Percentiles rank a stretch among this genome's conserved stretches.
These are phyloP conservation scores for Excoecaria agallocha DNA, from an alignment of 345 rosid species.

Conservation along the genomic window DNA sequence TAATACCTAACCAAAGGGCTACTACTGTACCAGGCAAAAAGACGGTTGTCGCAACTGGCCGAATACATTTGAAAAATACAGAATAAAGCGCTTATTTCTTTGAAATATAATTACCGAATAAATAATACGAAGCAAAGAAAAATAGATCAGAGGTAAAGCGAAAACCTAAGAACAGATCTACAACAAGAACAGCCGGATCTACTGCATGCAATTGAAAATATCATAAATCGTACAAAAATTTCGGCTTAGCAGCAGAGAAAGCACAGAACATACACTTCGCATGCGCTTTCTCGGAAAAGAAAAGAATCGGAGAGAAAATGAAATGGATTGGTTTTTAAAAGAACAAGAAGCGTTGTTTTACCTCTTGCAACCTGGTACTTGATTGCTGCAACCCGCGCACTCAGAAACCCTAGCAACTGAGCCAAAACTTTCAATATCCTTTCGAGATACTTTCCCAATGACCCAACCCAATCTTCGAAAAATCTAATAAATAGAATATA, in stretches of 20 bases:
- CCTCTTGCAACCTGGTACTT: neutral
- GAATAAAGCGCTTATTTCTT: neutral
- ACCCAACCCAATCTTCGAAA: neutral
- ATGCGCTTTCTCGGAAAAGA: neutral
- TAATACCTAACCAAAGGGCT: too few species aligned
- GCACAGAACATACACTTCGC: neutral
- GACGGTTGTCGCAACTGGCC: too few species aligned
- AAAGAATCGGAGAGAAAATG: neutral
- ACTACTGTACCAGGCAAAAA: too few species aligned
- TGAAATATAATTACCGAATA: neutral
- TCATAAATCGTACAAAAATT: neutral
- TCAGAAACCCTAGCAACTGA: slow-evolving; percentile 5
- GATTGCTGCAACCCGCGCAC: neutral
- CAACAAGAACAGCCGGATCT: slow-evolving; percentile 17
- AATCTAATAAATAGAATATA: neutral
- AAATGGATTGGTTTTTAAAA: neutral
- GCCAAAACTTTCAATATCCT: neutral
- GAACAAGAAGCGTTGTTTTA: neutral
- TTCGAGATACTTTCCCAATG: neutral
- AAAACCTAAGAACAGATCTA: slow-evolving; percentile 16
- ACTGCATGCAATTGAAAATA: neutral
- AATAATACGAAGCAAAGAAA: neutral
- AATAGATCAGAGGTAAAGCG: neutral
- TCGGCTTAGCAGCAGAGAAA: neutral
- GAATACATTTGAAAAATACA: neutral